phyloP scores from a whole-genome alignment of 257 asterid species.

The Anisodus tanguticus region DNA sequence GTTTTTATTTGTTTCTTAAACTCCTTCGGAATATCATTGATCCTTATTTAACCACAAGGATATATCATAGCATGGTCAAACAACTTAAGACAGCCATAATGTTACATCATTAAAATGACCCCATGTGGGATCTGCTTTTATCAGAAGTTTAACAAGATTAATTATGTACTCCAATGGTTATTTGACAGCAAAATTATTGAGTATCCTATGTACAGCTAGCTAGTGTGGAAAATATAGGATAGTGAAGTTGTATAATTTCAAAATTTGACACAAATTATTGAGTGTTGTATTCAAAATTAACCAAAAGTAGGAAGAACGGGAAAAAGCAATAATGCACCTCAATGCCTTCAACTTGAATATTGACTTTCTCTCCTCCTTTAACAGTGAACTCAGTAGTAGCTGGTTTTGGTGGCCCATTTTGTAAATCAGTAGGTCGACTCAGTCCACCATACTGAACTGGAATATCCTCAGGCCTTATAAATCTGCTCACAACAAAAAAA shows the following conservation, averaged over 20 bases:
- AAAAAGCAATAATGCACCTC: slow-evolving; percentile 55
- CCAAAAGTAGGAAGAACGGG: neutral
- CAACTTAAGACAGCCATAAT: neutral
- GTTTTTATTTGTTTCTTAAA: too few species aligned
- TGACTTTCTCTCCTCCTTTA: slow-evolving; percentile 91
- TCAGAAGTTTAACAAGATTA: neutral
- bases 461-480: slow-evolving; percentile 74
- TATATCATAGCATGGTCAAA: slow-evolving; percentile 10
- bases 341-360: slow-evolving; percentile 93
- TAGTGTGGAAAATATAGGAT: too few species aligned
- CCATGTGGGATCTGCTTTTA: neutral
- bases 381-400: slow-evolving; percentile 89
- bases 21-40: neutral
- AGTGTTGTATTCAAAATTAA: neutral
- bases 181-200: neutral
- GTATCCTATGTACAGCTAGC: too few species aligned
- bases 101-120: slow-evolving; percentile 5
- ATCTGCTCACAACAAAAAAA: slow-evolving; percentile 45
- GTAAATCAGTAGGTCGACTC: slow-evolving; percentile 66
- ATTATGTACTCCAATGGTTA: neutral
- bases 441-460: slow-evolving; percentile 90
- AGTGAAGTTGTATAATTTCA: too few species aligned
- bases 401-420: slow-evolving; percentile 70
- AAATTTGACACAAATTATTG: neutral
- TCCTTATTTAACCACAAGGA: neutral